Evolutionary conservation across 164 flowering plant genomes (phyloP).

Genomic region (Stephania yunnanensis): DNA sequence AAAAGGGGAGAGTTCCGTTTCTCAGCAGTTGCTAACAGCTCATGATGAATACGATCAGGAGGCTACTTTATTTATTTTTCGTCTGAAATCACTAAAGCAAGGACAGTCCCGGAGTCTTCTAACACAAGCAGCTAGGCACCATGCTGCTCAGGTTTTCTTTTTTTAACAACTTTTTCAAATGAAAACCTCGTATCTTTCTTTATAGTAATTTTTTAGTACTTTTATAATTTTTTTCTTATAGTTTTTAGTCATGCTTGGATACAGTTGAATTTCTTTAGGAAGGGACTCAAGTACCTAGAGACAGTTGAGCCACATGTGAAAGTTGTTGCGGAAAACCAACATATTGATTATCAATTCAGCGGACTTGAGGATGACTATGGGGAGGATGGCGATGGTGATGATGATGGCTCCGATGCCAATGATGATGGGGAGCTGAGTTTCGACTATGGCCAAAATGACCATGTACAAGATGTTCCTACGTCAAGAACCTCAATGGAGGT

Average conservation of each 20-base stretch:
- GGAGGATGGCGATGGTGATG: constrained; percentile 37
- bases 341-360: constrained; percentile 80
- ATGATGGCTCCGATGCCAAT: constrained; percentile 30
- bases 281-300: constrained; percentile 64
- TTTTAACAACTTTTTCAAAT: constrained; percentile 2
- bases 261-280: constrained; percentile 78
- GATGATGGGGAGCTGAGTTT: constrained; percentile 81
- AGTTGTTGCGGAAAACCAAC: constrained; percentile 55
- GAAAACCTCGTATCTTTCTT: background rate
- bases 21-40: constrained; percentile 60
- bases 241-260: constrained; percentile 15
- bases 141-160: constrained; percentile 83
- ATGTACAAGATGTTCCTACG: constrained; percentile 36
- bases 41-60: constrained; percentile 76
- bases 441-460: constrained; percentile 58
- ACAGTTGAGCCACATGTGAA: constrained; percentile 72
- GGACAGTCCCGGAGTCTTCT: constrained; percentile 90
- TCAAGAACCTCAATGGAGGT: constrained; percentile 70
- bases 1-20: constrained; percentile 50
- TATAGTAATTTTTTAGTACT: background rate
- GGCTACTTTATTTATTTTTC: constrained; percentile 76
- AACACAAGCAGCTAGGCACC: constrained; percentile 93
- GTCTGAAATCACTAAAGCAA: constrained; percentile 77
- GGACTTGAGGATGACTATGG: constrained; percentile 70
- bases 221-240: constrained; percentile 1